Conservation (phyloP, 305 asterid species). For the Rubia peregrina region DNA sequence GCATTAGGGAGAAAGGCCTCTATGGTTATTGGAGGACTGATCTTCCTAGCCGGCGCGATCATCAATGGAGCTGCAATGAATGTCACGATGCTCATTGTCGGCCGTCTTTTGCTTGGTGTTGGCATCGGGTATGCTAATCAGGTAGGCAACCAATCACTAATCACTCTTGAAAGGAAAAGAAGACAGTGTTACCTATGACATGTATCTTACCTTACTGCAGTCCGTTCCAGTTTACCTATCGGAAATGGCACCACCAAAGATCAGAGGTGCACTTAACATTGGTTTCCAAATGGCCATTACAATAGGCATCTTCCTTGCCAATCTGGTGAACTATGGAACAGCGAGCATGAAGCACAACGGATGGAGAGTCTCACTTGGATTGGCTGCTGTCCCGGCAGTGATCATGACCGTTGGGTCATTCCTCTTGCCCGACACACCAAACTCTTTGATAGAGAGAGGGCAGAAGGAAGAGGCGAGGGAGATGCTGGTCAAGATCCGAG, state of each 20-base stretch:
- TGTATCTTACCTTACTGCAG: conserved; percentile 15
- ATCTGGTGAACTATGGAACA: conserved; percentile 49
- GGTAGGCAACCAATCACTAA: conserved; percentile 4
- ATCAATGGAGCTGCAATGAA: conserved; percentile 46
- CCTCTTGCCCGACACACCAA: conserved; percentile 66
- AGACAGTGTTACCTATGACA: not conserved
- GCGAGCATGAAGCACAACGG: conserved; percentile 40
- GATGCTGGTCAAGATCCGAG: conserved; percentile 41
- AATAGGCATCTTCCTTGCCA: conserved; percentile 48
- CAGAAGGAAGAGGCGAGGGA: conserved; percentile 27
- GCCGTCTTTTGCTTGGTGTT: conserved; percentile 57
- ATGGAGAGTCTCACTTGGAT: conserved; percentile 55
- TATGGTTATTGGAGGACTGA: conserved; percentile 44
- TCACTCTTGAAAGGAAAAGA: not conserved
- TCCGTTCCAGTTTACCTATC: conserved; percentile 66
- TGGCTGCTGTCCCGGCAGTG: conserved; percentile 59
- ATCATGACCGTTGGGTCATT: conserved; percentile 44
- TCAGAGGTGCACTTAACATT: conserved; percentile 60
- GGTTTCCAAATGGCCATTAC: conserved; percentile 64
- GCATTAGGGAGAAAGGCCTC: conserved; percentile 47
- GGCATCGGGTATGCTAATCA: conserved; percentile 67
- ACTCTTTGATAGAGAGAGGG: conserved; percentile 49
- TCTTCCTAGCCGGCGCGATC: conserved; percentile 44
- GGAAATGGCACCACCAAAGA: conserved; percentile 61
- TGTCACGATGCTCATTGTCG: conserved; percentile 48